Base-by-base conservation (phyloP, 139 green algal genomes). In the Volvox reticuliferus region DNA sequence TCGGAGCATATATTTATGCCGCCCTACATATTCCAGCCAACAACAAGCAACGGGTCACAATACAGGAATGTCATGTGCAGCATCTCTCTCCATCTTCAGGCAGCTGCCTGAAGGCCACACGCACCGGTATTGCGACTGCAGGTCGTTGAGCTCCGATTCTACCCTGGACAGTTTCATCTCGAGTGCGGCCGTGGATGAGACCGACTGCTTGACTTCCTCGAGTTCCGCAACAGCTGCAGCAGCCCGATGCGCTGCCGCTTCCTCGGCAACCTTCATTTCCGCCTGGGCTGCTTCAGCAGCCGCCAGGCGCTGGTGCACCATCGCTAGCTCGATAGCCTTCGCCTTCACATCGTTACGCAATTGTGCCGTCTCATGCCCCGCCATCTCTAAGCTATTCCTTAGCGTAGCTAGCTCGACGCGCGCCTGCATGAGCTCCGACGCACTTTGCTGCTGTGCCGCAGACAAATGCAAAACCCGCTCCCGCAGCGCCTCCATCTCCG, bases 81-180 rank as follows among this genome's bases (percentile, higher is more conserved):
- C 44, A 55, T 9, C 44, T 55, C 44, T 9, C 44, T 55, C 44
- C 44, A 55, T 55, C 44, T 9, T 55, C 44, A 55, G 44, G 44
- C 44, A 55, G 44, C 44, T 55, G 44, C 44, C 44, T 9, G 5
- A 55, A 9, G 44, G 44, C 44, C 44, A 55, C 44, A 67, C 69
- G 12, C 71, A 89, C 86, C 62, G 67, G 86, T 90, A 90, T 50
- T 84, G 55, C 73, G 30, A 28, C 86, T 90, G 86, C 55, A 90
- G 73, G 67, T 90, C 86, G 12, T 13, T 30, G 32, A 90, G 75
- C 73, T 90, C 86, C 50, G 21, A 35, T 33, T 85, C 75, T 1
- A 35, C 30, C 14, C 6, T 44, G 14, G 21, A 30, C 50, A 85
- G 75, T 61, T 82, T 82, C 16, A 1, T 33, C 32, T 33, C 9